Evolutionary conservation across 1,139 yeast genomes (phyloP), one percentile per base, ranked within the genome.

Genomic region (Casaregolazyma lundiana): DNA sequence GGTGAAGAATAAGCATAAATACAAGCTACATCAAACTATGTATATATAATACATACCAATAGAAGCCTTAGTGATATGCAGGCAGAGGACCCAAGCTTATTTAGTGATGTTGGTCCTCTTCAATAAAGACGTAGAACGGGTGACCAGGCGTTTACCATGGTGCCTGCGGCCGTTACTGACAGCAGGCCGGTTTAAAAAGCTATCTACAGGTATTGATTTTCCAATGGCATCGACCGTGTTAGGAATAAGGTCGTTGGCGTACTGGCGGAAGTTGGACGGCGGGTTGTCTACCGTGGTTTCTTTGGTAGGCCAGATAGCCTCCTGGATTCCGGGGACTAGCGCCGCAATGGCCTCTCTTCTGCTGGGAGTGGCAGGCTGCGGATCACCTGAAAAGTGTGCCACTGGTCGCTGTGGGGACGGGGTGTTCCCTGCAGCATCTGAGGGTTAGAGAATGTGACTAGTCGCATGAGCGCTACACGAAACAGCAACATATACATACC

Each of bases 1-100:
- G 32, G 15, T 26, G 24, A 15, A 18, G 18, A 22, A 29, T 13
- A 38, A 17, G 22, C 29, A 38, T 38, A 38, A 22, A 38, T 13
- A 17, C 39, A 36, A 7, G 18, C 24, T 36, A 22, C 24, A 15
- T 26, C 32, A 26, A 26, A 26, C 13, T 26, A 26, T 26, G 32
- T 26, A 26, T 26, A 26, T 26, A 26, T 26, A 26, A 26, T 26
- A 26, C 43, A 18, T 38, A 46, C 21, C 43, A 50, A 15, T 46
- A 46, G 19, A 49, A 50, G 47, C 42, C 50, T 22, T 47, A 45
- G 26, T 38, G 36, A 35, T 17, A 35, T 35, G 22, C 37, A 34
- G 13, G n/a, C n/a, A n/a, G n/a, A n/a, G n/a, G n/a, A 6, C 17
- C 15, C 5, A 5, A 4, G 13, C 17, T 7, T 15, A 37, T 15